Evolutionary conservation across 306 rosid species (phyloP).

Genomic region (Cicer cuneatum): DNA sequence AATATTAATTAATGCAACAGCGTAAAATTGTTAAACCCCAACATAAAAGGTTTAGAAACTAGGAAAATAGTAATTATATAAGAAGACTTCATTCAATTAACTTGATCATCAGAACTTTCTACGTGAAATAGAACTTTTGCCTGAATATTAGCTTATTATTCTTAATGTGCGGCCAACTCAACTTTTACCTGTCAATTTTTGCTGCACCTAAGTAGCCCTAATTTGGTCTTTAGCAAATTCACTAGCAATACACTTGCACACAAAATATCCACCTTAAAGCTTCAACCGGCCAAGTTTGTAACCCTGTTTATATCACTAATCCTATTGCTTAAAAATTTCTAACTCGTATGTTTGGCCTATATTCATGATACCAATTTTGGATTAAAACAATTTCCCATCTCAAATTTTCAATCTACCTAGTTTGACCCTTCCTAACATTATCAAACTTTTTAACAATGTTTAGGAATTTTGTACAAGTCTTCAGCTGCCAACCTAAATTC

Average conservation of each 20-base stretch:
- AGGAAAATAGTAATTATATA: neutral
- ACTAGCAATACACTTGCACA: neutral
- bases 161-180: slow-evolving; percentile 25
- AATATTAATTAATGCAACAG: neutral
- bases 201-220: slow-evolving; percentile 37
- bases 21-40: slow-evolving; percentile 4
- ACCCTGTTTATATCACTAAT: slow-evolving; percentile 26
- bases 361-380: slow-evolving; percentile 9
- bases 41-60: slow-evolving; percentile 11
- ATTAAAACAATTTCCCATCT: neutral
- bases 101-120: neutral
- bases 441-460: slow-evolving; percentile 25
- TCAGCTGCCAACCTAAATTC: slow-evolving; percentile 27
- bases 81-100: slow-evolving; percentile 11
- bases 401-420: slow-evolving; percentile 39
- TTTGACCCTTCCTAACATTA: neutral
- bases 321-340: slow-evolving; percentile 9
- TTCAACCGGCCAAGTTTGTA: slow-evolving; percentile 7
- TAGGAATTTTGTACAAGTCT: slow-evolving; percentile 4
- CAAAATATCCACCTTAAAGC: slow-evolving; percentile 34
- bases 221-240: slow-evolving; percentile 32
- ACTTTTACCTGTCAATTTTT: slow-evolving; percentile 30
- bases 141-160: slow-evolving; percentile 16
- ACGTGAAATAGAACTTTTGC: slow-evolving; percentile 15
- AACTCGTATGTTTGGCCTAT: neutral